Conservation (phyloP, 352 stramenopile genomes). For the Thraustotheca clavata region DNA sequence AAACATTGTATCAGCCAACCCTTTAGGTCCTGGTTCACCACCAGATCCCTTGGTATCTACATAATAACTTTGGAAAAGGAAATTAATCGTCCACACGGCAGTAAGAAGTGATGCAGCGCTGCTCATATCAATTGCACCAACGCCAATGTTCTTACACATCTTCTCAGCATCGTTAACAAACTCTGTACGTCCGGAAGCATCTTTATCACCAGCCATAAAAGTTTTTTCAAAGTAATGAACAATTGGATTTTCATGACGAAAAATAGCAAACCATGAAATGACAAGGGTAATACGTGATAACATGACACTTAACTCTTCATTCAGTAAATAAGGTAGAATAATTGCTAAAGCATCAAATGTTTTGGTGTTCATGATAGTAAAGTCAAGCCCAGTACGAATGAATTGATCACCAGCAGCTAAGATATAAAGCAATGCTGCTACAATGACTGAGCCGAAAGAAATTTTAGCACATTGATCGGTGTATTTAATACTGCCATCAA, state of each 20-base stretch:
- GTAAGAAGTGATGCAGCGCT: constrained; percentile 13
- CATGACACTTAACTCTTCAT: constrained; percentile 16
- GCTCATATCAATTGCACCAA: constrained; percentile 18
- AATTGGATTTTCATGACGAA: constrained; percentile 14
- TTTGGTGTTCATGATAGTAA: constrained; percentile 17
- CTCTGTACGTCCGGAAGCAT: not conserved
- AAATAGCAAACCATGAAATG: constrained; percentile 19
- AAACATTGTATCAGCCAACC: constrained; percentile 18
- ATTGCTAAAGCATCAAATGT: constrained; percentile 18
- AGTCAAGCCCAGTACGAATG: constrained; percentile 8
- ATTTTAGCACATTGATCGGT: not conserved
- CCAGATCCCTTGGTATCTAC: constrained; percentile 3
- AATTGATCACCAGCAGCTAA: not conserved
- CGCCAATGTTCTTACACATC: constrained; percentile 20
- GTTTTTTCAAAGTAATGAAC: constrained; percentile 1
- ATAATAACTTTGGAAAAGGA: constrained; percentile 22
- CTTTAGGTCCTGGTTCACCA: not conserved
- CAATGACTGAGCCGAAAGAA: constrained; percentile 9
- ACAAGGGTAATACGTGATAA: constrained; percentile 18
- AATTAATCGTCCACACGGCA: constrained; percentile 20
- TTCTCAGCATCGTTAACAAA: constrained; percentile 17
- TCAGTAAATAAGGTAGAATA: constrained; percentile 18
- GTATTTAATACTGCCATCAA: constrained; percentile 4
- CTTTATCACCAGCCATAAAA: not conserved
- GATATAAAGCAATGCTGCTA: constrained; percentile 6